phyloP scores from a whole-genome alignment of 1,284 basidiomycete genomes.

The Ustilago cynodontis region DNA sequence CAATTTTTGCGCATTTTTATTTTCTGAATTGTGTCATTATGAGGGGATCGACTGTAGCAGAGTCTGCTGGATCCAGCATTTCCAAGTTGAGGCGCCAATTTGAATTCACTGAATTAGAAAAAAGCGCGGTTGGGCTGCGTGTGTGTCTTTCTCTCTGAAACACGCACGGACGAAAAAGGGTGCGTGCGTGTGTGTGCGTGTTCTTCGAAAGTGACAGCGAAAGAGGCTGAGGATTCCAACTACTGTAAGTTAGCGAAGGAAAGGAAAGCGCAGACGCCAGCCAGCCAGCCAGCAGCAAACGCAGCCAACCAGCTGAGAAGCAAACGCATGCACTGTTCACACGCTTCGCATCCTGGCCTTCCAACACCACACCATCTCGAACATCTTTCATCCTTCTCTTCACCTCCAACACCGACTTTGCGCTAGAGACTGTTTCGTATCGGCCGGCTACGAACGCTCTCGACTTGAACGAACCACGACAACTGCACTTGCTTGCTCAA shows the following conservation, averaged over 20 bases:
- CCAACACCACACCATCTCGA: neutral
- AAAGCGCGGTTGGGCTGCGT: constrained; percentile 6
- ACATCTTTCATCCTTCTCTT: constrained; percentile 1
- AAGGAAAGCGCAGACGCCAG: neutral
- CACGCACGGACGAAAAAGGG: constrained; percentile 37
- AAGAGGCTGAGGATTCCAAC: neutral
- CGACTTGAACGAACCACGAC: neutral
- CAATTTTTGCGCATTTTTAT: too few species aligned
- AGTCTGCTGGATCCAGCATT: neutral
- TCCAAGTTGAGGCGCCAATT: neutral
- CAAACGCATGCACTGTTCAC: neutral
- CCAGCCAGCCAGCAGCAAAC: neutral
- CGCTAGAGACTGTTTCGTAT: neutral
- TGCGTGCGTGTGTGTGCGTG: constrained; percentile 18
- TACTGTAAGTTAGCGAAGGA: neutral
- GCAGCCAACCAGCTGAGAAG: neutral
- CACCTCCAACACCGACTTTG: neutral
- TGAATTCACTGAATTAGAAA: neutral
- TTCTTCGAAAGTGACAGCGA: constrained; percentile 8
- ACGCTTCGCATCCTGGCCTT: neutral
- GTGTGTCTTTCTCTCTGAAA: constrained; percentile 18
- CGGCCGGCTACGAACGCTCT: neutral
- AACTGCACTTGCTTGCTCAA: neutral
- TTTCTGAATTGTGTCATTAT: too few species aligned
- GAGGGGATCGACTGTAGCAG: too few species aligned